Evolutionary conservation across 192 early-diverging fungal species (phyloP), one percentile per base, ranked within the genome.

Genomic region (Rhizophagus prolifer): DNA sequence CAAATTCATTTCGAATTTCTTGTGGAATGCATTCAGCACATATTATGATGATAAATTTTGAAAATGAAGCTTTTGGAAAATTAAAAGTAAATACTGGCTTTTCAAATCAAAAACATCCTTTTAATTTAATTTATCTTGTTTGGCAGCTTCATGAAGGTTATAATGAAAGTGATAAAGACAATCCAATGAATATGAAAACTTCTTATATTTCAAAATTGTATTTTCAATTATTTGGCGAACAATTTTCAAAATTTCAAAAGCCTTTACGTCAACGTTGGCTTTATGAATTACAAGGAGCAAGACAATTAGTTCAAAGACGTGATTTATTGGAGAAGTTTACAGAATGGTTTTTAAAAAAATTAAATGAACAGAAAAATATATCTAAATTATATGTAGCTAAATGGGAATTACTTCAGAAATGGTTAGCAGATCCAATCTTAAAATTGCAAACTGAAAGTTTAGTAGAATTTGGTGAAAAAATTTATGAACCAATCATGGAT

Each of bases 71-170:
- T 16, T 59, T 59, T 59, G 58, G 58, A n/a, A 59, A 59, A 59
- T 59, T 59, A 59, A n/a, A 59, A n/a, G n/a, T n/a, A n/a, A n/a
- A n/a, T n/a, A n/a, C n/a, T 59, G 58, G 58, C 6, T 59, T 59
- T 59, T 59, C 19, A n/a, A 59, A 16, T 59, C 21, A 59, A 59
- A 59, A n/a, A 59, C 58, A 59, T 59, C 19, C 19, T n/a, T 59
- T 59, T 16, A 59, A 59, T 59, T 59, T 59, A 59, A 16, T 59
- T 59, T 59, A 59, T 59, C 1, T 59, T n/a, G n/a, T 59, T 59
- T 59, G 58, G 21, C 21, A 59, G 19, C 12, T n/a, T 59, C 14
- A 59, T 59, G 6, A 59, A n/a, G 1, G 1, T n/a, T 59, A 59
- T 59, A n/a, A 59, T 59, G 14, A 59, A 59, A 59, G 12, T 59